These are phyloP conservation scores for Talaromyces sp. DNA, from an alignment of 2,329 filamentous ascomycete species.

Conservation along the genomic window DNA sequence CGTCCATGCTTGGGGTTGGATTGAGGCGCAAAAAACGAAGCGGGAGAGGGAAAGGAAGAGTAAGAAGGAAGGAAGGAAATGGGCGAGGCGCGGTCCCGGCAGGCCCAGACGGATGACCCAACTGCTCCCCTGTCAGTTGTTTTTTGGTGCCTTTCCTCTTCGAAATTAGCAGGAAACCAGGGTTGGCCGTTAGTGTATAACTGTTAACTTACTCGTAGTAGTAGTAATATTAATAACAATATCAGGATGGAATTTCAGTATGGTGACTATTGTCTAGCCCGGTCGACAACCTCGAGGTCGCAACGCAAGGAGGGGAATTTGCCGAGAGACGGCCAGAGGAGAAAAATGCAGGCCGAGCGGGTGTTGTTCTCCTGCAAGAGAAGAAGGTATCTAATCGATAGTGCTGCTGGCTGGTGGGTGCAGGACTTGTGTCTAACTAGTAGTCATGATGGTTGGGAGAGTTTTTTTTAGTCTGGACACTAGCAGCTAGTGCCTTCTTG, in stretches of 20 bases:
- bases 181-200: too few relatives aligned
- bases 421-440: not conserved
- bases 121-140: conserved; percentile 3
- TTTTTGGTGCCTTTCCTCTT: not conserved
- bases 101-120: conserved; percentile 11
- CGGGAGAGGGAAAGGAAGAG: conserved; percentile 5
- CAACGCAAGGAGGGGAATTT: conserved; percentile 16
- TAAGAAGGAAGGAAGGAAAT: not conserved
- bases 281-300: not conserved
- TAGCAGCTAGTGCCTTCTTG: not conserved
- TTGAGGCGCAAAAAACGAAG: conserved; percentile 27
- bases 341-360: not conserved
- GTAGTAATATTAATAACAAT: too few relatives aligned
- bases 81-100: conserved; percentile 13
- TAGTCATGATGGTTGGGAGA: not conserved
- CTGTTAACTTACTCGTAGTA: too few relatives aligned
- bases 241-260: too few relatives aligned
- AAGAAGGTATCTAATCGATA: not conserved
- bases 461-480: conserved; percentile 1
- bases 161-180: not conserved
- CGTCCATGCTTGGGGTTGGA: conserved; percentile 44
- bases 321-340: not conserved
- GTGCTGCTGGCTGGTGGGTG: not conserved
- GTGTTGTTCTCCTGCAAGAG: not conserved
- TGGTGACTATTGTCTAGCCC: not conserved